Base-by-base conservation (phyloP, 148 eudicot genomes). In the Suaeda aralocaspica region DNA sequence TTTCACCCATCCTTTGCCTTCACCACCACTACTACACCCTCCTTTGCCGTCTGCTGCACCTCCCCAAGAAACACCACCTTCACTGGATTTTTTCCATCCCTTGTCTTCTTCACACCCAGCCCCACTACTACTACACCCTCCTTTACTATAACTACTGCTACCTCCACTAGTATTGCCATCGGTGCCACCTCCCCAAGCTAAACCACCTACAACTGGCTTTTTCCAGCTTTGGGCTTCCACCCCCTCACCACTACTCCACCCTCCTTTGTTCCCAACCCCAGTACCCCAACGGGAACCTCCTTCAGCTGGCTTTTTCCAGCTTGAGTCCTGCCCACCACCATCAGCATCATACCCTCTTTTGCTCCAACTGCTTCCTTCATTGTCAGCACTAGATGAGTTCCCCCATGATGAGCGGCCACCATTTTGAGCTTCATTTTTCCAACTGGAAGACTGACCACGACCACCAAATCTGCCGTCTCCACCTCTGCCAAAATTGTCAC, bases 391-490 rank as follows among this genome's bases (percentile, higher is more conserved):
- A 69, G 63, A 69, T 39, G 58, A 61, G 51, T 31, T 73, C 13
- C 66, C 66, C 66, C 61, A 72, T 31, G 52, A 46, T 41, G 52
- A 46, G 50, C 28, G 55, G 22, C 72, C 79, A 44, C 50, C 78
- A 50, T 39, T 77, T 74, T 75, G 68, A 52, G 72, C 78, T 29
- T 72, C 74, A 22, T 30, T 70, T 50, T 66, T 65, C 78, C 80
- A 61, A 71, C 72, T 71, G 12, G 79, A 72, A 30, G 41, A 49
- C 61, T 69, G 39, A 16, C 79, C 86, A 51, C 61, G 66, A 44
- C 74, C 84, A 64, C 57, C 66, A 31, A 78, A 70, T 56, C 82
- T 52, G 36, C 76, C 83, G 14, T 73, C 69, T 33, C 79, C 68
- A 29, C 83, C 50, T 36, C 41, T 36, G 41, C 41, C 41, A 36